phyloP scores from a whole-genome alignment of 2,329 filamentous ascomycete genomes.

The Verticillium nubilum region DNA sequence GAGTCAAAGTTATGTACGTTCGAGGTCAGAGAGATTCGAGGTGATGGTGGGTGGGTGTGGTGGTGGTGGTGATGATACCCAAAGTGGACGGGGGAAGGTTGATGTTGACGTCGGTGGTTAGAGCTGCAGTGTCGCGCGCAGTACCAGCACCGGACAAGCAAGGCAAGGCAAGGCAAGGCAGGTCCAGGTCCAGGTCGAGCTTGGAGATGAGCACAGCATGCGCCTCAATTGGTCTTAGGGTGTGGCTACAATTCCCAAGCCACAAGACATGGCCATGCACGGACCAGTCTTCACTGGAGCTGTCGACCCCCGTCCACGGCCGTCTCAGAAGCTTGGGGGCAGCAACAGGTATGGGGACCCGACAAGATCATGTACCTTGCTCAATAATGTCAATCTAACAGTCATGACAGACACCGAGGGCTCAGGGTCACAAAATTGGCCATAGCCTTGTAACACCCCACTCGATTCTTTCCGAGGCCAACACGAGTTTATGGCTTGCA shows the following conservation, averaged over 20 bases:
- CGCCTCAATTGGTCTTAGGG: not conserved
- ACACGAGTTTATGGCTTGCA: too few relatives aligned
- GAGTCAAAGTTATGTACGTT: not conserved
- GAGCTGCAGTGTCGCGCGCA: not conserved
- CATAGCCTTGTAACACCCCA: too few relatives aligned
- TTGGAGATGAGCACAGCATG: not conserved
- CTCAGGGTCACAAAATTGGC: too few relatives aligned
- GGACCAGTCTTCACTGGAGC: too few relatives aligned
- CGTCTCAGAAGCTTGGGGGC: too few relatives aligned
- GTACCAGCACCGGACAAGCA: not conserved
- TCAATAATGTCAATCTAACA: too few relatives aligned
- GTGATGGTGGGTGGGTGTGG: conserved; percentile 4
- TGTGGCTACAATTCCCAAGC: not conserved
- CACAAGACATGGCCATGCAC: not conserved
- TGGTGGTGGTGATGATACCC: conserved; percentile 5
- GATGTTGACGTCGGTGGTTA: conserved; percentile 1
- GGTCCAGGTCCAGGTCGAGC: not conserved
- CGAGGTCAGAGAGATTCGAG: conserved; percentile 5
- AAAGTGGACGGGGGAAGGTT: conserved; percentile 8
- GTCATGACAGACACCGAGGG: too few relatives aligned
- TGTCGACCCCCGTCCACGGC: too few relatives aligned
- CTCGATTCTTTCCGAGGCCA: too few relatives aligned
- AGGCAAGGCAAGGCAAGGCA: not conserved
- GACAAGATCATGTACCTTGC: too few relatives aligned
- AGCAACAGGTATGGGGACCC: too few relatives aligned